Evolutionary conservation across 495 filamentous ascomycete genomes (phyloP).

Genomic region (Pseudevernia furfuracea): DNA sequence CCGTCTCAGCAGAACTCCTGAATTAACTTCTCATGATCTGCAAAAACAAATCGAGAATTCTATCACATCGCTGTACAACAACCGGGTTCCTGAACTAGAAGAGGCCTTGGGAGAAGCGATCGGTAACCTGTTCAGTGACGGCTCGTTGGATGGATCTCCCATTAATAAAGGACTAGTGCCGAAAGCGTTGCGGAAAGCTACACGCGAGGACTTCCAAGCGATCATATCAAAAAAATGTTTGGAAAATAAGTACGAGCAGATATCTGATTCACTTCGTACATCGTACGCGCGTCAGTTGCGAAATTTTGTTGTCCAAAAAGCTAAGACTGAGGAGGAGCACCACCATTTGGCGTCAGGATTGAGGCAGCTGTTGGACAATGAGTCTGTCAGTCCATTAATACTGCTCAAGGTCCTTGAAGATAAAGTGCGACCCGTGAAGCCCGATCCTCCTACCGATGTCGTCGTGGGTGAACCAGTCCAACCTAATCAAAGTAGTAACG

Average conservation of each 20-base stretch:
- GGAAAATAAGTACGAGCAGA: background rate
- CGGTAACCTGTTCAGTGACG: slow-evolving; percentile 26
- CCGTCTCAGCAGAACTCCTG: background rate
- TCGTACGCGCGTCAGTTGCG: slow-evolving; percentile 6
- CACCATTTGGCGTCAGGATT: slow-evolving; percentile 43
- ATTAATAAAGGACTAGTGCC: slow-evolving; percentile 31
- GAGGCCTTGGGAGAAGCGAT: background rate
- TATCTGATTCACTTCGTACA: background rate
- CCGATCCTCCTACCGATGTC: background rate
- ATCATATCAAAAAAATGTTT: slow-evolving; percentile 2
- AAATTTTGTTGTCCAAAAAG: background rate
- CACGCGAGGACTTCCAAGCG: background rate
- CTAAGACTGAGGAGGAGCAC: slow-evolving; percentile 6
- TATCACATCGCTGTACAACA: background rate
- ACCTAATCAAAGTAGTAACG: background rate
- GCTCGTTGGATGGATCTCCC: slow-evolving; percentile 32
- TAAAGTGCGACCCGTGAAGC: slow-evolving; percentile 46
- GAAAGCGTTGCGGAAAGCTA: background rate
- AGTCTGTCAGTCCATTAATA: background rate
- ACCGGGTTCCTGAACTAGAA: background rate
- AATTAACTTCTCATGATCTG: background rate
- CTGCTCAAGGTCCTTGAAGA: slow-evolving; percentile 29
- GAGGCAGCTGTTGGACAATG: slow-evolving; percentile 17
- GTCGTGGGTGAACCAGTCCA: background rate
- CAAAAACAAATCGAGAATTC: background rate